Evolutionary conservation across 345 rosid species (phyloP), one percentile per base, ranked within the genome.

Genomic region (Corymbia maculata): DNA sequence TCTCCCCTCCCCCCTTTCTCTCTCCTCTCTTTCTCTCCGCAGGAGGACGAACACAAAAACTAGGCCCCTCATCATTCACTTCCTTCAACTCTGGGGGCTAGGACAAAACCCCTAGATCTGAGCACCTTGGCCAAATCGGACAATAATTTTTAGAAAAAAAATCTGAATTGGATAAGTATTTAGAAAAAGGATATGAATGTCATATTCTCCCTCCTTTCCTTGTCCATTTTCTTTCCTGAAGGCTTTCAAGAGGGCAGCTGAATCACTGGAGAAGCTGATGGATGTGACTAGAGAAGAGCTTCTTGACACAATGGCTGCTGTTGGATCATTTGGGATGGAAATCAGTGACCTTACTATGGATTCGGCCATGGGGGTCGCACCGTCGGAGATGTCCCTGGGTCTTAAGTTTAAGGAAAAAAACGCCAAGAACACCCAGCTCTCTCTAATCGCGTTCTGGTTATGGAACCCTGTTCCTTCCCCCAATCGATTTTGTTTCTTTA

Each of bases 301-400:
- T 87, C 99, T 99, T 4, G 96, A 93, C 90, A 97, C 98, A 79
- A 96, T 97, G 99, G 99, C 98, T 85, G 99, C 99, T 42, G 87
- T 97, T 85, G 93, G 99, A 6, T 92, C 96, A 88, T 95, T 99
- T 0, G 99, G 99, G 86, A 97, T 97, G 99, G 99, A 97, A 95
- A 97, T 97, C 53, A 95, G 96, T 89, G 99, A 96, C 93, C 93
- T 97, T 44, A 96, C 98, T 0, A 94, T 94, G 96, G 98, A 97
- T 36, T 36, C 42, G 42, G 42, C 42, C 42, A 36, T 36, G 42
- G 4, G 42, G 42, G 42, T 36, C 42, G 42, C 42, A 36, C 42
- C 42, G 42, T 36, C 42, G 42, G 42, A 36, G 42, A 36, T 36
- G 42, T 36, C 42, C 42, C 42, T 36, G 42, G 42, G 42, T 36